These are phyloP conservation scores for Barnettozyma salicaria DNA, from an alignment of 805 yeast species.

Conservation along the genomic window DNA sequence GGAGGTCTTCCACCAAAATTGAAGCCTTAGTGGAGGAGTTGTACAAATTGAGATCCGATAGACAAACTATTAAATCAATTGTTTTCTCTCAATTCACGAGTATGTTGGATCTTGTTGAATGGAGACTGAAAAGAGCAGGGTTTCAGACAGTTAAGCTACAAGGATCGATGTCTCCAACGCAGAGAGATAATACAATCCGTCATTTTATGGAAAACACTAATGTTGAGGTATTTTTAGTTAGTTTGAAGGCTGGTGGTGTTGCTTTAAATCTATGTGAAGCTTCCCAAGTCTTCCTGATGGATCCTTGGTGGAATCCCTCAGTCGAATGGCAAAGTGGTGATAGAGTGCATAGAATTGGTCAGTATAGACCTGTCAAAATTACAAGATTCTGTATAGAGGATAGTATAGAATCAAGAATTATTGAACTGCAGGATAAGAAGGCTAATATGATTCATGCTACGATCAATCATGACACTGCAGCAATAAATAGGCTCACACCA, in stretches of 20 bases:
- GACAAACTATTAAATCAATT: conserved; percentile 87
- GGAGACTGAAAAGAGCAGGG: conserved; percentile 94
- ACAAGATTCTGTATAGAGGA: conserved; percentile 93
- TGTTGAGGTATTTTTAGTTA: conserved; percentile 91
- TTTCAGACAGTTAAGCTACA: conserved; percentile 90
- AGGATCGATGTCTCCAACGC: conserved; percentile 96
- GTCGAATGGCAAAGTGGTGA: conserved; percentile 99
- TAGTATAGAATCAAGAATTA: conserved; percentile 92
- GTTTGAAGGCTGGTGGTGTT: conserved; percentile 98
- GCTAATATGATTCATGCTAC: conserved; percentile 98
- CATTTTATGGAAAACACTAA: conserved; percentile 88
- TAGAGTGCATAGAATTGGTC: conserved; percentile 97
- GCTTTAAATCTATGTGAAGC: conserved; percentile 96
- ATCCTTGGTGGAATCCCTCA: conserved; percentile 99
- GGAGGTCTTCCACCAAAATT: conserved; percentile 94
- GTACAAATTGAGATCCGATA: conserved; percentile 77
- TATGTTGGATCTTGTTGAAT: conserved; percentile 92
- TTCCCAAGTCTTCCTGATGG: conserved; percentile 89
- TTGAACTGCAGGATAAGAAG: conserved; percentile 93
- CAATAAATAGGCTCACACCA: conserved; percentile 82
- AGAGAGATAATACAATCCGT: conserved; percentile 85
- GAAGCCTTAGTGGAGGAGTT: conserved; percentile 94
- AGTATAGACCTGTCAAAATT: conserved; percentile 86
- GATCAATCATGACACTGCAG: conserved; percentile 85
- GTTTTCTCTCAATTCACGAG: conserved; percentile 97